Percentiles rank a stretch among this genome's conserved stretches.
Evolutionary conservation across 441 rosid species (phyloP).

Genomic region (Erysimum pusillum): DNA sequence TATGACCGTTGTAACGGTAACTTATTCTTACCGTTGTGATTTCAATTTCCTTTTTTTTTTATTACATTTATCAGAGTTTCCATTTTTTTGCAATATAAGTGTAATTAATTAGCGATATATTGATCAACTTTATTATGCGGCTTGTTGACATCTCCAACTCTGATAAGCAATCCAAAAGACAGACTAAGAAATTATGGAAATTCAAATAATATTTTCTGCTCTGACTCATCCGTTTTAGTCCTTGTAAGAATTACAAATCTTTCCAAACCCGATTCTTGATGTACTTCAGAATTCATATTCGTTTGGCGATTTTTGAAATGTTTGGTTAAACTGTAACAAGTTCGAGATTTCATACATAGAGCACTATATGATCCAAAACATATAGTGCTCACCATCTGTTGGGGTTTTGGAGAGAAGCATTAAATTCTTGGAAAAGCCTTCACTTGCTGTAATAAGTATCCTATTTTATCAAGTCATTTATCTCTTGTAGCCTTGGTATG

Average conservation of each 20-base stretch:
- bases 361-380: conserved; percentile 77
- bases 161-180: not conserved
- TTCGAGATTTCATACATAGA: conserved; percentile 83
- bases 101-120: conserved; percentile 2
- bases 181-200: not conserved
- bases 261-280: not conserved
- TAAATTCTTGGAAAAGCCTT: conserved; percentile 40
- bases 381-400: conserved; percentile 75
- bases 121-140: not conserved
- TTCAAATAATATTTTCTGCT: not conserved
- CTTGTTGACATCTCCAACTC: not conserved
- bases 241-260: not conserved
- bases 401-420: conserved; percentile 87
- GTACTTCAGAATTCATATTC: not conserved
- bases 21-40: no score
- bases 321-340: no score
- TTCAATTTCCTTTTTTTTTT: no score
- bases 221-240: not conserved
- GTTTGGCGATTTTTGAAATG: not conserved
- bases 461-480: conserved; percentile 14
- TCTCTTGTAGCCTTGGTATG: conserved; percentile 90
- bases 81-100: no score
- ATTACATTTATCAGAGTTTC: no score
- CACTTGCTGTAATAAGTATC: not conserved
- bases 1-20: no score